Percentiles rank a stretch among this genome's conserved stretches.
These are phyloP conservation scores for Septoria linicola DNA, from an alignment of 2,329 filamentous ascomycete species.

Conservation along the genomic window DNA sequence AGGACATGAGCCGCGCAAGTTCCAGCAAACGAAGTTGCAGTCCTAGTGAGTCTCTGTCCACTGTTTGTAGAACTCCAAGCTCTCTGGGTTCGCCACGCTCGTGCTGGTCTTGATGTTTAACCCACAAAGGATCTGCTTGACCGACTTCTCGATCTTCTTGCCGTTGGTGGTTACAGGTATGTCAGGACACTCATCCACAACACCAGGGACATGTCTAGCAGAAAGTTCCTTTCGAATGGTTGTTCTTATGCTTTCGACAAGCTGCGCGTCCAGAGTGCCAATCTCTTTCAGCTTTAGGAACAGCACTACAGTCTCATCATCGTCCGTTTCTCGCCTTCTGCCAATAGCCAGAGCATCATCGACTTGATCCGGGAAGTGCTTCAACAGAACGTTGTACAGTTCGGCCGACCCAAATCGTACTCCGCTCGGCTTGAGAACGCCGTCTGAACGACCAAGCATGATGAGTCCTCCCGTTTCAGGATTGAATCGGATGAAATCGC, in stretches of 20 bases:
- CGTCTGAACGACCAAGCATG: slow-evolving; percentile 91
- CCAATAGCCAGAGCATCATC: slow-evolving; percentile 89
- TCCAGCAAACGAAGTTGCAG: too few relatives aligned
- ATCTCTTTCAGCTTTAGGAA: slow-evolving; percentile 76
- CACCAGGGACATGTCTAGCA: slow-evolving; percentile 80
- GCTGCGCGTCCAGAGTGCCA: slow-evolving; percentile 56
- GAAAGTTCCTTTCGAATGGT: slow-evolving; percentile 76
- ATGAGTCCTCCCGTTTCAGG: slow-evolving; percentile 71
- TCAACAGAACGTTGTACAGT: slow-evolving; percentile 90
- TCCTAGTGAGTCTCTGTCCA: slow-evolving; percentile 63
- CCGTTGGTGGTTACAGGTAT: slow-evolving; percentile 92
- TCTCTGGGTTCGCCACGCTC: slow-evolving; percentile 87
- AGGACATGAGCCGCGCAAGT: too few relatives aligned
- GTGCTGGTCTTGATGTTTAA: slow-evolving; percentile 84
- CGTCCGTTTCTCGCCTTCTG: slow-evolving; percentile 66
- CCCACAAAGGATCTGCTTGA: slow-evolving; percentile 93
- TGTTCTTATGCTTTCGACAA: slow-evolving; percentile 64
- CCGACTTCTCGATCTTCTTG: slow-evolving; percentile 96
- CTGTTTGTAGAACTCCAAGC: slow-evolving; percentile 79
- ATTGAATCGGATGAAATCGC: slow-evolving; percentile 80
- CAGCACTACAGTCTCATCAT: slow-evolving; percentile 81
- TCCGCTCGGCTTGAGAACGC: slow-evolving; percentile 86
- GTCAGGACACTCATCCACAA: slow-evolving; percentile 78
- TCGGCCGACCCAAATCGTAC: slow-evolving; percentile 92
- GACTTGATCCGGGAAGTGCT: slow-evolving; percentile 74